Evolutionary conservation across 495 filamentous ascomycete genomes (phyloP).

Genomic region (Entonaema liquescens): DNA sequence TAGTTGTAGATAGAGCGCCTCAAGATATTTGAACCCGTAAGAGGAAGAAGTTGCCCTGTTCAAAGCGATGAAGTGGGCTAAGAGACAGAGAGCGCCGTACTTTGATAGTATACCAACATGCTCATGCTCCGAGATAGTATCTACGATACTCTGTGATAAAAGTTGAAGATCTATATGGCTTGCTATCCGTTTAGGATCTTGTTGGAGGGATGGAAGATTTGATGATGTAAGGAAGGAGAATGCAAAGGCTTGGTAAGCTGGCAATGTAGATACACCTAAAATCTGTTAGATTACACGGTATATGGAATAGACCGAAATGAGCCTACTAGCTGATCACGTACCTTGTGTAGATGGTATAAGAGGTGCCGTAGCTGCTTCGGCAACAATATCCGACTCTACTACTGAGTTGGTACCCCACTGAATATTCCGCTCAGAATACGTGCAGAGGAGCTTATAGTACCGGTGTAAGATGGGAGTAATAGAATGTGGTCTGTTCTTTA

Average conservation of each 20-base stretch:
- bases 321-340: constrained; percentile 16
- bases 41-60: constrained; percentile 58
- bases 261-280: constrained; percentile 7
- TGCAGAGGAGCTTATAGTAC: constrained; percentile 39
- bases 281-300: constrained; percentile 4
- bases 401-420: background rate
- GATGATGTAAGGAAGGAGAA: constrained; percentile 49
- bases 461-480: constrained; percentile 24
- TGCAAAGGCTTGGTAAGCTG: constrained; percentile 51
- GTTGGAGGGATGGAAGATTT: constrained; percentile 27
- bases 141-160: constrained; percentile 46
- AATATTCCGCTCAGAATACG: constrained; percentile 18
- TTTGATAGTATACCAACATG: constrained; percentile 31
- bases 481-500: constrained; percentile 32
- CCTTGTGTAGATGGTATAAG: constrained; percentile 28
- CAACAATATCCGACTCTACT: constrained; percentile 17
- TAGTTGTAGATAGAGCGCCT: constrained; percentile 59
- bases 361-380: constrained; percentile 28
- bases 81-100: constrained; percentile 71
- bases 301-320: background rate
- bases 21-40: constrained; percentile 67
- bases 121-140: constrained; percentile 24
- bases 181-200: constrained; percentile 24
- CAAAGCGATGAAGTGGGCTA: constrained; percentile 83
- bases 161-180: constrained; percentile 32